These are phyloP conservation scores for Fusarium sterilihyphosum DNA, from an alignment of 2,329 filamentous ascomycete species.

Conservation along the genomic window DNA sequence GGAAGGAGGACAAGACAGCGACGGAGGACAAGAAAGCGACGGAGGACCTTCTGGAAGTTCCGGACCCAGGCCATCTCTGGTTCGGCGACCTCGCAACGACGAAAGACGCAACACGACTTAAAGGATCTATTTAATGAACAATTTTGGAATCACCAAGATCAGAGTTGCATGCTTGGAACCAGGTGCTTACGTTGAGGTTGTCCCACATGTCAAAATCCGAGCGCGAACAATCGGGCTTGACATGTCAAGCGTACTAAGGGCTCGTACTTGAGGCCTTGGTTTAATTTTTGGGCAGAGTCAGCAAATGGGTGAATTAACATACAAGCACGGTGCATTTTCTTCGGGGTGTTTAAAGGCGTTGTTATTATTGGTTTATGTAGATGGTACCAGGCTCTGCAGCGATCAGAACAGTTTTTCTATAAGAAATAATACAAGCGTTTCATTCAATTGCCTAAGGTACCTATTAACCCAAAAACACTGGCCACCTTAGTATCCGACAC, in stretches of 20 bases:
- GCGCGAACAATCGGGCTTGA: background rate
- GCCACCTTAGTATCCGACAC: background rate
- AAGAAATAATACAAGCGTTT: slow-evolving; percentile 13
- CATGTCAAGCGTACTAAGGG: background rate
- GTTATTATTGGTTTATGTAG: slow-evolving; percentile 23
- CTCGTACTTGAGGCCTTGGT: background rate
- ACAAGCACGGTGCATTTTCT: slow-evolving; percentile 14
- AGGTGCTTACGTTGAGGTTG: background rate
- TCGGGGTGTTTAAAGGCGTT: slow-evolving; percentile 16
- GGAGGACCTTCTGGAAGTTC: background rate
- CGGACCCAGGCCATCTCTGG: background rate
- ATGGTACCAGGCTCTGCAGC: slow-evolving; percentile 12
- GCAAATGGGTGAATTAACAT: background rate
- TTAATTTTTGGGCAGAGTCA: background rate
- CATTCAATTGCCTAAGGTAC: background rate
- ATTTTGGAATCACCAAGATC: background rate
- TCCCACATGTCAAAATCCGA: background rate
- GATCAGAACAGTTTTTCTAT: background rate
- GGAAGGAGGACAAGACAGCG: background rate
- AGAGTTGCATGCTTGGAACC: background rate
- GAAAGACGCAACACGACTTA: background rate
- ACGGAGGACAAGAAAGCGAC: background rate
- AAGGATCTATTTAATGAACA: background rate
- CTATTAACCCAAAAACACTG: background rate
- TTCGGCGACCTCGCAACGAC: background rate